Conservation (phyloP, 1,139 yeast species). For the Protomyces arabidopsidicola region DNA sequence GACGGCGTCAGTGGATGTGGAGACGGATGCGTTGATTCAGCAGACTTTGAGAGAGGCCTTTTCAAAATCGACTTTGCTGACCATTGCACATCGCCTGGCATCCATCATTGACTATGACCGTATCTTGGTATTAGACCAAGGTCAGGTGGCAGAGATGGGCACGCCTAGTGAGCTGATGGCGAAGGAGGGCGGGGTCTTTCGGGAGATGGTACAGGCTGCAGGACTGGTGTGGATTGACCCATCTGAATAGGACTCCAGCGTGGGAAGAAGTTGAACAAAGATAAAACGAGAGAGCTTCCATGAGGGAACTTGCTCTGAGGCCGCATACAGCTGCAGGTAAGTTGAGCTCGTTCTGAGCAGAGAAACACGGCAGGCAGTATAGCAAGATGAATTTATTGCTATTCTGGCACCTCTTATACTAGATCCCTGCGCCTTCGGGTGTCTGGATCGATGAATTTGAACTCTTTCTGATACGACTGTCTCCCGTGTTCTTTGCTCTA, state of each 20-base stretch:
- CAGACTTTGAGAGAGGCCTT: slow-evolving; percentile 86
- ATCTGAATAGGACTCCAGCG: no score
- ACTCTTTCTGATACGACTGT: not conserved
- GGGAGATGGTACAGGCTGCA: slow-evolving; percentile 53
- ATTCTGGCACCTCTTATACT: slow-evolving; percentile 2
- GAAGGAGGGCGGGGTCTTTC: slow-evolving; percentile 61
- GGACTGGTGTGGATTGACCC: not conserved
- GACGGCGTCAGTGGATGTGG: slow-evolving; percentile 91
- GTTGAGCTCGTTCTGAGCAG: not conserved
- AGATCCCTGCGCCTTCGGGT: not conserved
- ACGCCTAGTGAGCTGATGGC: slow-evolving; percentile 72
- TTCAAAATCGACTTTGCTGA: slow-evolving; percentile 71
- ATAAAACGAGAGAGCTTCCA: no score
- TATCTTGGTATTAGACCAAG: slow-evolving; percentile 92
- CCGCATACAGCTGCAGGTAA: no score
- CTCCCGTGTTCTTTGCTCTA: not conserved
- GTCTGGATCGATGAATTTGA: not conserved
- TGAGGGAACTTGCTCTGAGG: no score
- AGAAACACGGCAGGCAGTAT: not conserved
- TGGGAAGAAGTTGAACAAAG: no score
- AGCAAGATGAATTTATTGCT: not conserved
- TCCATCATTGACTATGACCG: slow-evolving; percentile 92
- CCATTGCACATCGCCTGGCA: slow-evolving; percentile 92
- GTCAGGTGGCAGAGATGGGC: slow-evolving; percentile 84
- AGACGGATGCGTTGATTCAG: slow-evolving; percentile 86